These are phyloP conservation scores for Colletotrichum sp. DNA, from an alignment of 2,329 filamentous ascomycete genomes.

Conservation along the genomic window DNA sequence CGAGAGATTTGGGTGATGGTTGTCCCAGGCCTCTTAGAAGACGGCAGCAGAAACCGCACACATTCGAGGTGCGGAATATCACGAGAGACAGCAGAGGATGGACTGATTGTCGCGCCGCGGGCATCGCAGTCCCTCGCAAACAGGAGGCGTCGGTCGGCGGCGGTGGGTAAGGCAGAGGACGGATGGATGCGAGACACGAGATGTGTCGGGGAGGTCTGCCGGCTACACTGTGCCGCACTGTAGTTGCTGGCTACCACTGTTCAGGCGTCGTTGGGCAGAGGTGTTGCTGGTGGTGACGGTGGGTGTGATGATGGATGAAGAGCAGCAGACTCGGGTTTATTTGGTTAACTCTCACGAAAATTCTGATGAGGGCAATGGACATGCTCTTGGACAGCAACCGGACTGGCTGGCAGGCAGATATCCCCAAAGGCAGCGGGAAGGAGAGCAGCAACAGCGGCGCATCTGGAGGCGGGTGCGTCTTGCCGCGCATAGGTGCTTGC, in stretches of 20 bases:
- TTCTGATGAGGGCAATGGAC: not conserved
- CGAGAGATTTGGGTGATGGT: not conserved
- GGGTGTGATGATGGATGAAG: not conserved
- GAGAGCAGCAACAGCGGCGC: not conserved
- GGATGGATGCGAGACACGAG: conserved; percentile 20
- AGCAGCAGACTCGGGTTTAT: not conserved
- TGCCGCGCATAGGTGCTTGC: not conserved
- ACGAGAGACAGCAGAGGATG: not conserved
- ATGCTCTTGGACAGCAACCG: not conserved
- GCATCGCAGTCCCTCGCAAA: not conserved
- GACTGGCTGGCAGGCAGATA: not conserved
- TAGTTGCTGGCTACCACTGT: not conserved
- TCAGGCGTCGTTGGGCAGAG: not conserved
- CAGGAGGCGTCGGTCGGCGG: conserved; percentile 6
- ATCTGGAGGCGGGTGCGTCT: not conserved
- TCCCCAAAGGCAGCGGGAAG: not conserved
- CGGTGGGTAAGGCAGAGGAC: conserved; percentile 6
- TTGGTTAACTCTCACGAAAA: not conserved
- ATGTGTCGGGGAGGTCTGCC: conserved; percentile 7
- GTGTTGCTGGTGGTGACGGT: not conserved
- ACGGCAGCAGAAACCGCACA: not conserved
- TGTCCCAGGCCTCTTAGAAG: not conserved
- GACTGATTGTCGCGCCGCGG: not conserved
- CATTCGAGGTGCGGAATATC: not conserved
- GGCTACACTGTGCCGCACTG: not conserved